Conservation (phyloP, 352 stramenopile species). For the Phytophthora pinifolia region DNA sequence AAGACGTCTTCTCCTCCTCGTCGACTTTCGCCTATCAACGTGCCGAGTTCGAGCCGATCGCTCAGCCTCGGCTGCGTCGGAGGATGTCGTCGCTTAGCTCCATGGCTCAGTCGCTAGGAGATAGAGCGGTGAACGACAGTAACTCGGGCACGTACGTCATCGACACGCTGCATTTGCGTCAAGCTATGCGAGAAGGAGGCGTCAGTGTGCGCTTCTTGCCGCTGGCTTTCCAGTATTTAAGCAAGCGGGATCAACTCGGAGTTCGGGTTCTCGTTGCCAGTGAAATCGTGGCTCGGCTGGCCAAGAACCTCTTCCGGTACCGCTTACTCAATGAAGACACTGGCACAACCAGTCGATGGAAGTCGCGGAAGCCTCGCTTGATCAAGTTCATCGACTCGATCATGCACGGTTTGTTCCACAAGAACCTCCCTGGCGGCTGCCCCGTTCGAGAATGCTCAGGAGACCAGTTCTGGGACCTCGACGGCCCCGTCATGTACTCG, state of each 20-base stretch:
- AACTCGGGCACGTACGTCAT: conserved; percentile 65
- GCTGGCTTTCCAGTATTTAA: conserved; percentile 55
- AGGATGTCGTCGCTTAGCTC: conserved; percentile 50
- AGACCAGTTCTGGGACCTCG: conserved; percentile 77
- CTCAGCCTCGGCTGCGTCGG: conserved; percentile 25
- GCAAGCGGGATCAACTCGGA: conserved; percentile 45
- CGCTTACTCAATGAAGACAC: conserved; percentile 54
- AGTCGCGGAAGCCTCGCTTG: conserved; percentile 49
- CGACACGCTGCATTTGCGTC: conserved; percentile 59
- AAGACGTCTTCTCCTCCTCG: conserved; percentile 25
- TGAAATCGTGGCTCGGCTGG: conserved; percentile 70
- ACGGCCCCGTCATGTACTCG: conserved; percentile 60
- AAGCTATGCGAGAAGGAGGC: conserved; percentile 56
- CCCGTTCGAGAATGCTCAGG: conserved; percentile 41
- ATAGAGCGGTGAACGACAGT: conserved; percentile 12
- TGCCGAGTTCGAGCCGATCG: conserved; percentile 14
- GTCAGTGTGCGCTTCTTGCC: conserved; percentile 74
- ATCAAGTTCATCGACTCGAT: conserved; percentile 74
- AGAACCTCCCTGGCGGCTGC: conserved; percentile 36
- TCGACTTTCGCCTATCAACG: conserved; percentile 6
- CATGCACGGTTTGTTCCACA: conserved; percentile 62
- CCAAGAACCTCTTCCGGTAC: conserved; percentile 75
- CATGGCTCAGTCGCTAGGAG: conserved; percentile 25
- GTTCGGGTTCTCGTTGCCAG: conserved; percentile 57
- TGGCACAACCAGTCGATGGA: conserved; percentile 46